Evolutionary conservation across 495 filamentous ascomycete genomes (phyloP), one percentile per base, ranked within the genome.

Genomic region (Bathelium albidoporum): DNA sequence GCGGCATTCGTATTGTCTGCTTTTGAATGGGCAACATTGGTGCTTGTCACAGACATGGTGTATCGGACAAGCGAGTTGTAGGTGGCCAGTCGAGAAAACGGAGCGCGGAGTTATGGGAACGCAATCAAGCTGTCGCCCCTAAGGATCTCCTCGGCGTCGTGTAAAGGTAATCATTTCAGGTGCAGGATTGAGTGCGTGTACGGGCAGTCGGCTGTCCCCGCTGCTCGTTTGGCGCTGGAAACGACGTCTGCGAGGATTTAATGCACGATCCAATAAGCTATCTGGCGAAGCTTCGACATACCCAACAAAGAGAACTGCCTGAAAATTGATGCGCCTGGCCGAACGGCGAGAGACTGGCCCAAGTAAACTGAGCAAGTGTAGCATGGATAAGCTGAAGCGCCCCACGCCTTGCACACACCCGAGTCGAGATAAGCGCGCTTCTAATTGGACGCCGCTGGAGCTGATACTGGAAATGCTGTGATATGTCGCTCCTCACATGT

Each of bases 1-100:
- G 60, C 22, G 52, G 34, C n/a, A 28, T 14, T 62, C 7, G 43
- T 9, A 1, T 26, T 22, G 24, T 60, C n/a, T 36, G 39, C n/a
- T 31, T 29, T 55, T 55, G 49, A 29, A 7, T 29, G 49, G 24
- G 49, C 2, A 28, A 28, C 20, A 55, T 55, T 24, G 26, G 49
- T 55, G 49, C 49, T 26, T 3, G 5, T 55, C 49, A 55, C 49
- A 55, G 59, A 60, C 59, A 60, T 60, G 10, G 59, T 43, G n/a
- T 20, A 34, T 22, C 31, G n/a, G 24, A 60, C 18, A n/a, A n/a
- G 16, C 29, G 14, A 11, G 29, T 24, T 10, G 10, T 29, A 7
- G 31, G 32, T 11, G 31, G 1, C 7, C 16, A 20, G 31, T 43
- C 5, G 14, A 39, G 14, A 24, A 28, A 12, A 39, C 9, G 58